phyloP scores from a whole-genome alignment of 148 eudicot genomes.

The Fallopia convolvulus region DNA sequence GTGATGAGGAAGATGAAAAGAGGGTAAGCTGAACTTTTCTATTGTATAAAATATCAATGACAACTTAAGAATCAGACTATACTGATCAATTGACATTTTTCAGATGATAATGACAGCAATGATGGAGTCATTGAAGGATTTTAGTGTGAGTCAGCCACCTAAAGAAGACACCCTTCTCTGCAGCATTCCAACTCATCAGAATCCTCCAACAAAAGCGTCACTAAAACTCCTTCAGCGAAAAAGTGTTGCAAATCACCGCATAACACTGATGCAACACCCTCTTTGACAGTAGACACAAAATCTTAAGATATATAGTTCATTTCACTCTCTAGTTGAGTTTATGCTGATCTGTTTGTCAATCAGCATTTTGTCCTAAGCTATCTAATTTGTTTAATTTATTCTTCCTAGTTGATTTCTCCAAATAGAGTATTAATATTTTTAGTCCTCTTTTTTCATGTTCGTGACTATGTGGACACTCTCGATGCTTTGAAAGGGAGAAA shows the following conservation, averaged over 20 bases:
- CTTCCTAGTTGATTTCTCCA: neutral
- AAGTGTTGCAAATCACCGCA: slow-evolving; percentile 18
- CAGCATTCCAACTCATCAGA: slow-evolving; percentile 13
- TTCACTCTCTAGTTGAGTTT: neutral
- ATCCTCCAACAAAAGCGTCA: slow-evolving; percentile 22
- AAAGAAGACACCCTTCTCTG: slow-evolving; percentile 21
- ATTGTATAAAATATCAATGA: neutral
- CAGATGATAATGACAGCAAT: slow-evolving; percentile 96
- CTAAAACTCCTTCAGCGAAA: slow-evolving; percentile 9
- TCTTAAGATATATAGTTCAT: neutral
- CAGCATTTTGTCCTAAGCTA: slow-evolving; percentile 35
- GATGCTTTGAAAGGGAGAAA: too few species aligned
- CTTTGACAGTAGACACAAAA: slow-evolving; percentile 16
- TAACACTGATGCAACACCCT: slow-evolving; percentile 18
- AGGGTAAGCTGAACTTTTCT: slow-evolving; percentile 40
- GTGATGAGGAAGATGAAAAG: slow-evolving; percentile 85
- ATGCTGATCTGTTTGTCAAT: slow-evolving; percentile 24
- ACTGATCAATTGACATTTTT: neutral
- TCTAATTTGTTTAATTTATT: slow-evolving; percentile 45
- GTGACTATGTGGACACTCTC: slow-evolving; percentile 1
- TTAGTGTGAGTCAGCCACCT: slow-evolving; percentile 21
- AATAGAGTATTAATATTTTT: neutral
- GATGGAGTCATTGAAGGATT: slow-evolving; percentile 68
- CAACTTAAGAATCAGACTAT: neutral
- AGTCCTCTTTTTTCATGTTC: neutral